A percentile compares a stretch with the other conserved stretches of the same genome.
Conservation (phyloP, 768 basidiomycete species). For the Daedaleopsis sinensis region DNA sequence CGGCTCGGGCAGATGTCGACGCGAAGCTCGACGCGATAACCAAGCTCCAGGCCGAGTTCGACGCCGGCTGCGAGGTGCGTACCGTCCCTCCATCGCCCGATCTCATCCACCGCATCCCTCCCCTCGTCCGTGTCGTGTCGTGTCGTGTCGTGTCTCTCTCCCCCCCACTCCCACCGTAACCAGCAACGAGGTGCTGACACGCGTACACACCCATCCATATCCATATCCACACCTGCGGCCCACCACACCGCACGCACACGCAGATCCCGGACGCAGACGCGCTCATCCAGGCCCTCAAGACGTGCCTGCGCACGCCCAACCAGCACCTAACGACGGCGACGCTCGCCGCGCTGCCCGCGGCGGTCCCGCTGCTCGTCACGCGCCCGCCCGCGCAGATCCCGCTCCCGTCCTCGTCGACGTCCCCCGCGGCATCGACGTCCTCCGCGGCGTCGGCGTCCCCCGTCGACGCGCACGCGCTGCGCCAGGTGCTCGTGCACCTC, state of each 20-base stretch:
- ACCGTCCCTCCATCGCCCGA: constrained; percentile 7
- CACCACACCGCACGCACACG: too few relatives aligned
- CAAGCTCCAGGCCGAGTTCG: constrained; percentile 77
- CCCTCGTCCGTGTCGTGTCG: not conserved
- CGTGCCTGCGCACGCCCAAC: constrained; percentile 79
- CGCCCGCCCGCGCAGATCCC: constrained; percentile 21
- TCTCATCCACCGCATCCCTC: not conserved
- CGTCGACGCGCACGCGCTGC: constrained; percentile 61
- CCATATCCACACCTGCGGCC: not conserved
- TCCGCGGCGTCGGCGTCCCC: constrained; percentile 53
- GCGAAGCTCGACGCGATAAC: constrained; percentile 78
- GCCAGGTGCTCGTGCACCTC: constrained; percentile 68
- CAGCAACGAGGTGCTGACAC: not conserved
- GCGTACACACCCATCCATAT: too few relatives aligned
- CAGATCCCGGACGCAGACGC: constrained; percentile 72
- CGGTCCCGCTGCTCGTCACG: constrained; percentile 64
- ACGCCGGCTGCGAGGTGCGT: constrained; percentile 67
- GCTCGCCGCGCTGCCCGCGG: constrained; percentile 65
- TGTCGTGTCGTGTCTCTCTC: constrained; percentile 3
- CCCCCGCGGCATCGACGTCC: constrained; percentile 43
- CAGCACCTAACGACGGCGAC: constrained; percentile 82
- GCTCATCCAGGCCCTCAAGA: constrained; percentile 68
- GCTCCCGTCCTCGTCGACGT: constrained; percentile 30
- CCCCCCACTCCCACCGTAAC: too few relatives aligned
- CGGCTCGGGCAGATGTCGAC: constrained; percentile 63